Conservation (phyloP, 805 yeast genomes). For the Suhomyces emberorum region DNA sequence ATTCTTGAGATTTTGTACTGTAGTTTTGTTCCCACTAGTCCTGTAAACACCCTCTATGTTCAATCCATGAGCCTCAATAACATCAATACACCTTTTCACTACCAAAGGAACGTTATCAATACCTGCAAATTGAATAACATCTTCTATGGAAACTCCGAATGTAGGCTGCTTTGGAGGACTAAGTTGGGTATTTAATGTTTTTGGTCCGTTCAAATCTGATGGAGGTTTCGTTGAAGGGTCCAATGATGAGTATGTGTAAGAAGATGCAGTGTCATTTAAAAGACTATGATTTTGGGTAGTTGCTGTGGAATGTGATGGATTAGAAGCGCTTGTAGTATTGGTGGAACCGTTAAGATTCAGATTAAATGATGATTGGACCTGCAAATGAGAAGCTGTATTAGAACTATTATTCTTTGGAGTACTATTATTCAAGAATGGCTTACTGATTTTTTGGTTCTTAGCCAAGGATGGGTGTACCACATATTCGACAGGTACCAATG, state of each 20-base stretch:
- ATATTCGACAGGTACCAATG: slow-evolving; percentile 66
- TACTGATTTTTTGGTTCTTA: slow-evolving; percentile 25
- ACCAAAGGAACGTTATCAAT: slow-evolving; percentile 90
- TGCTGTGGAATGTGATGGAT: neutral
- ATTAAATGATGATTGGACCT: neutral
- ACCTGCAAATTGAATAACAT: slow-evolving; percentile 67
- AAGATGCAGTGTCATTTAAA: neutral
- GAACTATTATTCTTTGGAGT: slow-evolving; percentile 1
- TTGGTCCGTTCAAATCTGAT: slow-evolving; percentile 37
- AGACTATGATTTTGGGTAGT: neutral
- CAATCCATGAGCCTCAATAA: slow-evolving; percentile 80
- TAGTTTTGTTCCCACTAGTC: slow-evolving; percentile 72
- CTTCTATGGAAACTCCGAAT: slow-evolving; percentile 83
- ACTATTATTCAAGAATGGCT: slow-evolving; percentile 30
- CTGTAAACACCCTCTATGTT: slow-evolving; percentile 89
- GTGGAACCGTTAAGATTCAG: neutral
- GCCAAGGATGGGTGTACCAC: slow-evolving; percentile 65
- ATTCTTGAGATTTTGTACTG: slow-evolving; percentile 68
- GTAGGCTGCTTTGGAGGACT: slow-evolving; percentile 40
- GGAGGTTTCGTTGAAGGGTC: slow-evolving; percentile 33
- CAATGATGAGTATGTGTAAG: slow-evolving; percentile 19
- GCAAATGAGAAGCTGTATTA: neutral
- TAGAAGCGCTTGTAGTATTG: neutral
- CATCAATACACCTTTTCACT: slow-evolving; percentile 83
- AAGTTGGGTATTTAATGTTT: slow-evolving; percentile 19